Evolutionary conservation across 1,284 basidiomycete genomes (phyloP).

Genomic region (Amylostereum chailletii): DNA sequence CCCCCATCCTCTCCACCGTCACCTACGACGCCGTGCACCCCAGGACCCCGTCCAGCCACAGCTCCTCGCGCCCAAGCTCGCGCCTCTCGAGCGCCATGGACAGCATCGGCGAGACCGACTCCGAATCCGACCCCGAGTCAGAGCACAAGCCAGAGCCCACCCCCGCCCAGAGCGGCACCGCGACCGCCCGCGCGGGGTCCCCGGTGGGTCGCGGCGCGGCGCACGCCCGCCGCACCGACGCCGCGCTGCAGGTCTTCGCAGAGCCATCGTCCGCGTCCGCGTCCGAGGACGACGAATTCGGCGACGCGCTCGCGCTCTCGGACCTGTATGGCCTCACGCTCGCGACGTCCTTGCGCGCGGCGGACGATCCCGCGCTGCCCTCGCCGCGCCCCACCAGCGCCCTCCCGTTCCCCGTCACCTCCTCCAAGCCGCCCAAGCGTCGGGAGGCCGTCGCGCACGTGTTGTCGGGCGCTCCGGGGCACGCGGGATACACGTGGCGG

Average conservation of each 20-base stretch:
- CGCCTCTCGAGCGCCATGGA: constrained; percentile 15
- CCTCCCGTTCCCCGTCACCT: constrained; percentile 4
- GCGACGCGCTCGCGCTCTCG: not conserved
- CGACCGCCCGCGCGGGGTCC: constrained; percentile 11
- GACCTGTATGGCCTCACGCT: constrained; percentile 9
- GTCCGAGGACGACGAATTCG: constrained; percentile 3
- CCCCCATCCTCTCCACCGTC: constrained; percentile 10
- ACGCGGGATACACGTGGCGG: constrained; percentile 16
- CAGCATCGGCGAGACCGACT: constrained; percentile 17
- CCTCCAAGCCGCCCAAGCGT: constrained; percentile 9
- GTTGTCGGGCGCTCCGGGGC: constrained; percentile 15
- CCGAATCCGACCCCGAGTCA: not conserved
- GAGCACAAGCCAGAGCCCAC: constrained; percentile 10
- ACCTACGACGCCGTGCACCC: constrained; percentile 12
- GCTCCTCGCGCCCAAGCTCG: constrained; percentile 11
- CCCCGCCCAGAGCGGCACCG: constrained; percentile 2
- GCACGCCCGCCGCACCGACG: constrained; percentile 3
- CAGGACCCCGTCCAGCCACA: constrained; percentile 14
- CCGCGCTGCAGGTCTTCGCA: constrained; percentile 2
- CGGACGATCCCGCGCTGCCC: not conserved
- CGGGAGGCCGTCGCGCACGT: constrained; percentile 12
- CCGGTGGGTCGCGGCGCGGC: constrained; percentile 4
- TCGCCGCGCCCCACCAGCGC: not conserved
- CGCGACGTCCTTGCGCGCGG: constrained; percentile 4
- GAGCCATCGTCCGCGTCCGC: constrained; percentile 3